A percentile compares a stretch with the other conserved stretches of the same genome.
Evolutionary conservation across 768 basidiomycete species (phyloP).

Genomic region (Mycena chlorophos): DNA sequence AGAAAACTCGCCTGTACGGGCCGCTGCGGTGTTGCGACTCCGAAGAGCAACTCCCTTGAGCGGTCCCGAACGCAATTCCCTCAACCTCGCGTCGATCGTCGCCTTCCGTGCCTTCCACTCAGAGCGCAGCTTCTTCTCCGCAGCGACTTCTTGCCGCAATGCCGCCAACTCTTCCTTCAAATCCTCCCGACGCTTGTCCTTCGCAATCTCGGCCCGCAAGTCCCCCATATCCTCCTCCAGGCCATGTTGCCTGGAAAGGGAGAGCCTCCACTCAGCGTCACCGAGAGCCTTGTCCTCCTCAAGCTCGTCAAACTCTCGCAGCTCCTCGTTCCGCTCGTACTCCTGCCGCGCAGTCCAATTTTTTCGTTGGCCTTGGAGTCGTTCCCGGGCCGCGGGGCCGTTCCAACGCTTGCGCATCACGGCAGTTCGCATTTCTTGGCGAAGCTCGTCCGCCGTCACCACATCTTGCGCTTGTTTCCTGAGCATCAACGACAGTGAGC

Average conservation of each 20-base stretch:
- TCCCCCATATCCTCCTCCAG: background rate
- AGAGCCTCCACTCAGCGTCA: background rate
- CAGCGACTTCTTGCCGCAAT: background rate
- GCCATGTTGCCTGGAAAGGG: background rate
- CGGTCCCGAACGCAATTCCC: background rate
- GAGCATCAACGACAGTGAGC: too few relatives aligned
- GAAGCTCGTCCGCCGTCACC: background rate
- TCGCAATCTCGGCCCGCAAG: background rate
- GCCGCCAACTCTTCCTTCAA: background rate
- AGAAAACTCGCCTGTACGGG: too few relatives aligned
- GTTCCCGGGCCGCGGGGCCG: background rate
- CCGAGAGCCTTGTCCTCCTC: background rate
- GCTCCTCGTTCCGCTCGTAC: background rate
- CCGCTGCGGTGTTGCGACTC: too few relatives aligned
- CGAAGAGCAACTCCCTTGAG: background rate
- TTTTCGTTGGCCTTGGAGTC: background rate
- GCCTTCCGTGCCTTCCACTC: background rate
- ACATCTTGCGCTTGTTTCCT: slow-evolving; percentile 4
- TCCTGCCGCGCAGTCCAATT: background rate
- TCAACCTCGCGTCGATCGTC: background rate
- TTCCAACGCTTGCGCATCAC: slow-evolving; percentile 3
- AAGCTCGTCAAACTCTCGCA: background rate
- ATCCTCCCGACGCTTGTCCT: slow-evolving; percentile 4
- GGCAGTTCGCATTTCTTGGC: background rate
- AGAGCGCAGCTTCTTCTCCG: background rate